A percentile compares a stretch with the other conserved stretches of the same genome.
Conservation (phyloP, 2,329 filamentous ascomycete genomes). For the Ophiostoma angusticollis region DNA sequence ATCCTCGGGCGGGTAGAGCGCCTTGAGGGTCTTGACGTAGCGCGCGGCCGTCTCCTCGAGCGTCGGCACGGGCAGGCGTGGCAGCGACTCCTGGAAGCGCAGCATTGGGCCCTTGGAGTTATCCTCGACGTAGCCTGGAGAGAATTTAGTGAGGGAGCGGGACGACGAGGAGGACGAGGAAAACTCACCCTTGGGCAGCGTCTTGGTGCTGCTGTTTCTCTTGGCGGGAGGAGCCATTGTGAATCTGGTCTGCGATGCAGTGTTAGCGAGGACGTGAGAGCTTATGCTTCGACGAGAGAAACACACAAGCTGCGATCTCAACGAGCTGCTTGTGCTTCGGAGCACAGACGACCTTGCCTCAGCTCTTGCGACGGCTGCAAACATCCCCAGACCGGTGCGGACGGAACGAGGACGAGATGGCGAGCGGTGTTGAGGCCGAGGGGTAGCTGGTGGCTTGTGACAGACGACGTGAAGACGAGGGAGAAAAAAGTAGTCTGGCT, state of each 20-base stretch:
- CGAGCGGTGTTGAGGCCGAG: no score
- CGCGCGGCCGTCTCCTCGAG: slow-evolving; percentile 71
- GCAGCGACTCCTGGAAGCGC: slow-evolving; percentile 76
- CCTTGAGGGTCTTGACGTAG: slow-evolving; percentile 69
- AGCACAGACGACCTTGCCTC: slow-evolving; percentile 24
- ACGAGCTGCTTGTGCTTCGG: slow-evolving; percentile 13
- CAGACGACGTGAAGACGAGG: neutral
- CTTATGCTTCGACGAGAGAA: slow-evolving; percentile 11
- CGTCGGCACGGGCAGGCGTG: slow-evolving; percentile 63
- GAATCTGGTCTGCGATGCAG: slow-evolving; percentile 13
- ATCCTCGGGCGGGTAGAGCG: slow-evolving; percentile 56
- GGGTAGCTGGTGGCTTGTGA: neutral
- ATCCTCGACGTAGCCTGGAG: slow-evolving; percentile 65
- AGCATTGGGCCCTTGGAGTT: slow-evolving; percentile 68
- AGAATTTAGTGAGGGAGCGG: neutral
- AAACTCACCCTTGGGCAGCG: slow-evolving; percentile 12
- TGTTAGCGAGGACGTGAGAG: slow-evolving; percentile 8
- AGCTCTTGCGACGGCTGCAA: slow-evolving; percentile 23
- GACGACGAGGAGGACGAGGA: slow-evolving; percentile 34
- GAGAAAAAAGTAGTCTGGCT: neutral
- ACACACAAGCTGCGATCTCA: slow-evolving; percentile 13
- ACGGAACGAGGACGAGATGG: neutral
- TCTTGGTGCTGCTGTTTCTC: slow-evolving; percentile 42
- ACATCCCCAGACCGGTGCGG: slow-evolving; percentile 20
- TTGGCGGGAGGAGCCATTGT: slow-evolving; percentile 42